Evolutionary conservation across 2,329 filamentous ascomycete genomes (phyloP).

Genomic region (Talaromyces funiculosus): DNA sequence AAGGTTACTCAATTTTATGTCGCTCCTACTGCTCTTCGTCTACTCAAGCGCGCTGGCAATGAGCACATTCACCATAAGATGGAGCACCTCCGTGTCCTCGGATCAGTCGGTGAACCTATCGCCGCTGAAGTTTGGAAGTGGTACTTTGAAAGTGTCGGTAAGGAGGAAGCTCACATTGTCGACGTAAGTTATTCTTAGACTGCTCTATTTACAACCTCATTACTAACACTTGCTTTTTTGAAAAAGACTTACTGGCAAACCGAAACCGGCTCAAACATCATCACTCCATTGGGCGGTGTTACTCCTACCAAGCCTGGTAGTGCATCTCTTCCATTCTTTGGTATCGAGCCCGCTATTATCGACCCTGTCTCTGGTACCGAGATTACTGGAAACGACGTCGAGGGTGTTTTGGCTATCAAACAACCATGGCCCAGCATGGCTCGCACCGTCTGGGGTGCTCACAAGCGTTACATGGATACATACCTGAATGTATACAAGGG

Average conservation of each 20-base stretch:
- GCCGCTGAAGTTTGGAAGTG: conserved; percentile 99
- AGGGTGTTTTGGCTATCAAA: conserved; percentile 95
- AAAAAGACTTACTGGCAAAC: conserved; percentile 98
- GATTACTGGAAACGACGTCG: conserved; percentile 90
- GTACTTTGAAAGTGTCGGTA: conserved; percentile 94
- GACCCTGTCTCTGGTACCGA: conserved; percentile 93
- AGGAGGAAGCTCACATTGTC: conserved; percentile 85
- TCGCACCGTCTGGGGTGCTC: conserved; percentile 92
- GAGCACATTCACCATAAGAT: conserved; percentile 86
- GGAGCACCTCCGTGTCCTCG: conserved; percentile 81
- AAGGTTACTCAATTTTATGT: conserved; percentile 97
- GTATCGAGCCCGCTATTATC: conserved; percentile 94
- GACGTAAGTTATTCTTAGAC: conserved; percentile 61
- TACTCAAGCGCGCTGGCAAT: conserved; percentile 93
- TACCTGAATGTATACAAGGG: conserved; percentile 97
- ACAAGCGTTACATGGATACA: conserved; percentile 98
- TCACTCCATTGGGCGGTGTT: conserved; percentile 84
- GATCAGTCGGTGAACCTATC: conserved; percentile 95
- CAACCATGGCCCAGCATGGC: conserved; percentile 98
- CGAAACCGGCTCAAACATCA: conserved; percentile 94
- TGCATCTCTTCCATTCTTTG: conserved; percentile 95
- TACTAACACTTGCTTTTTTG: not conserved
- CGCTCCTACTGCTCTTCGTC: conserved; percentile 83
- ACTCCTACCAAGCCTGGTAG: conserved; percentile 96
- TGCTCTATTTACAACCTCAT: not conserved